phyloP scores from a whole-genome alignment of 371 early-diverging fungal species.

The Rhizopus sp. region DNA sequence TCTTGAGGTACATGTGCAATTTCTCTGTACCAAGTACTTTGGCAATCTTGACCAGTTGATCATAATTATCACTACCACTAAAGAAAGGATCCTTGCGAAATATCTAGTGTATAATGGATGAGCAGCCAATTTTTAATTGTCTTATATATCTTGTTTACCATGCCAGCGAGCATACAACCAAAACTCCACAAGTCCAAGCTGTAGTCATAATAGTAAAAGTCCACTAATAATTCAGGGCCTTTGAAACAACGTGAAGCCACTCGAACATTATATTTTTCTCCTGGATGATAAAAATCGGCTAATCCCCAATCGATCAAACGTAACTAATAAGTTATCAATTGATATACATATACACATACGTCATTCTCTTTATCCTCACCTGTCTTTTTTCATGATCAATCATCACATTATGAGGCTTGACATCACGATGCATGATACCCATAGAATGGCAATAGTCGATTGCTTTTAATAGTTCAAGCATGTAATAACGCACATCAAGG shows the following conservation, averaged over 20 bases:
- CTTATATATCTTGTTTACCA: constrained; percentile 60
- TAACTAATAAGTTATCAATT: constrained; percentile 48
- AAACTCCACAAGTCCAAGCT: constrained; percentile 99
- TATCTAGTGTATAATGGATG: constrained; percentile 29
- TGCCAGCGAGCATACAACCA: constrained; percentile 99
- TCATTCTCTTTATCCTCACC: constrained; percentile 38
- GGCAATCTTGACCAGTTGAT: constrained; percentile 98
- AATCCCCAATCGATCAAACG: constrained; percentile 99
- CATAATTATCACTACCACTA: constrained; percentile 97
- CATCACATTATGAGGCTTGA: constrained; percentile 99
- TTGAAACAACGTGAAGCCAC: constrained; percentile 99
- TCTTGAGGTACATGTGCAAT: constrained; percentile 87
- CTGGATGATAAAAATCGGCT: constrained; percentile 99
- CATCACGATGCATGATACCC: constrained; percentile 99
- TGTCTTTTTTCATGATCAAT: constrained; percentile 95
- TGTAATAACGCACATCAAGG: constrained; percentile 95
- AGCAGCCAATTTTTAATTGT: neutral
- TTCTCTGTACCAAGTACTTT: constrained; percentile 95
- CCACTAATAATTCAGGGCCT: constrained; percentile 99
- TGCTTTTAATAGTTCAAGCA: constrained; percentile 94
- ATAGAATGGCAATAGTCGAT: constrained; percentile 97
- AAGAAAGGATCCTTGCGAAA: constrained; percentile 99
- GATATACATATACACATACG: neutral
- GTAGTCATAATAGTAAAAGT: constrained; percentile 98
- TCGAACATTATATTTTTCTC: constrained; percentile 96